These are phyloP conservation scores for Nothopassalora personata DNA, from an alignment of 2,329 filamentous ascomycete genomes.

Conservation along the genomic window DNA sequence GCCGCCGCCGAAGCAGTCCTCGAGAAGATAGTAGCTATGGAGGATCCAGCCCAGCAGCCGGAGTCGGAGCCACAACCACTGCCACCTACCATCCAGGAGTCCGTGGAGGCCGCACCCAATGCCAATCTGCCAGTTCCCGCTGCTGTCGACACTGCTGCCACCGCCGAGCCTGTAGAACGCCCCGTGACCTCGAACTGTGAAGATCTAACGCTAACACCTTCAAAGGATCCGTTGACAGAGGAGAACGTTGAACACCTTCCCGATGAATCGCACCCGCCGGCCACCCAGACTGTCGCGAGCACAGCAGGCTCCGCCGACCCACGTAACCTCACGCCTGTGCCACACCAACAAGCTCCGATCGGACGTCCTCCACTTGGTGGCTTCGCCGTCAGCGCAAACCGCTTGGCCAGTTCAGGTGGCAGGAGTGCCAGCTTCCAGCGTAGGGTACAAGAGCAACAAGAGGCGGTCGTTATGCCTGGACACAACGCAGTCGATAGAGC, in stretches of 20 bases:
- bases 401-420: conserved; percentile 60
- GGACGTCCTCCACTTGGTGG: conserved; percentile 62
- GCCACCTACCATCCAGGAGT: conserved; percentile 28
- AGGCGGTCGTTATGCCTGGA: conserved; percentile 96
- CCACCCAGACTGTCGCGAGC: conserved; percentile 80
- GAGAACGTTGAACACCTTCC: conserved; percentile 87
- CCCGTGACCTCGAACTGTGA: conserved; percentile 13
- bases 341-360: conserved; percentile 55
- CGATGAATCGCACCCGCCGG: conserved; percentile 70
- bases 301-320: conserved; percentile 84
- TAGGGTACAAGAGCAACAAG: conserved; percentile 86
- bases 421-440: conserved; percentile 78
- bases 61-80: conserved; percentile 8
- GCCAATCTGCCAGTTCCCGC: conserved; percentile 25
- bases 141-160: conserved; percentile 9
- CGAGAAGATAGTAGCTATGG: conserved; percentile 18
- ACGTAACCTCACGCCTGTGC: conserved; percentile 60
- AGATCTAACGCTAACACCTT: conserved; percentile 50
- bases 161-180: conserved; percentile 16
- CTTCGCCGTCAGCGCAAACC: conserved; percentile 74
- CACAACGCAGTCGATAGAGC: conserved; percentile 92
- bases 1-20: conserved; percentile 22
- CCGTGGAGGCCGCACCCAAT: conserved; percentile 20
- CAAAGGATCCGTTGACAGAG: conserved; percentile 80
- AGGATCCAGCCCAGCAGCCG: background rate